Evolutionary conservation across 1,284 basidiomycete species (phyloP).

Genomic region (Wolfiporia cocos): DNA sequence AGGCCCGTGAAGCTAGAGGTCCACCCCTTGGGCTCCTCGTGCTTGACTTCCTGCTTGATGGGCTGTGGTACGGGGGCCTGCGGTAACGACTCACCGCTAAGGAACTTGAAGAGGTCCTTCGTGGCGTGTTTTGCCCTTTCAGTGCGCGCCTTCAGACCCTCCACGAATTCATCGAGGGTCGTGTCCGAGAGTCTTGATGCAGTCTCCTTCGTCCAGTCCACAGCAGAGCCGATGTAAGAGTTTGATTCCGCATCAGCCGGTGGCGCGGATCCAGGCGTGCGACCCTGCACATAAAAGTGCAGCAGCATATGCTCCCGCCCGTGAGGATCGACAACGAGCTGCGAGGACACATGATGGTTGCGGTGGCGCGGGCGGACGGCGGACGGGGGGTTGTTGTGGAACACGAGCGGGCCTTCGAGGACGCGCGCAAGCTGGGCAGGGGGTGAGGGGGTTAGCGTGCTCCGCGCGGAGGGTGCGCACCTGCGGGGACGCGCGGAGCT

Average conservation of each 20-base stretch:
- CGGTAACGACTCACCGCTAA: constrained; percentile 52
- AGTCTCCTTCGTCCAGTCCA: constrained; percentile 37
- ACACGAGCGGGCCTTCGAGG: constrained; percentile 57
- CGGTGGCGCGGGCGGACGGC: constrained; percentile 67
- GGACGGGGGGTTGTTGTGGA: constrained; percentile 76
- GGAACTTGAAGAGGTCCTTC: constrained; percentile 57
- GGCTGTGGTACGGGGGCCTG: constrained; percentile 27
- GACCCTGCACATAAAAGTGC: constrained; percentile 69
- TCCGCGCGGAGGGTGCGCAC: constrained; percentile 33
- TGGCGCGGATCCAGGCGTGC: constrained; percentile 30
- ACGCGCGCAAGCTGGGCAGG: constrained; percentile 52
- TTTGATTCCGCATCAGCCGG: constrained; percentile 25
- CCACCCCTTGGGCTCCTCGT: constrained; percentile 32
- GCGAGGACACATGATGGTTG: constrained; percentile 71
- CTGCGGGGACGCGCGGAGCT: constrained; percentile 68
- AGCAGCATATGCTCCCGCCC: constrained; percentile 78
- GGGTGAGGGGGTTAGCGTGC: not conserved
- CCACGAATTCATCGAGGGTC: constrained; percentile 46
- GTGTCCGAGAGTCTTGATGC: constrained; percentile 38
- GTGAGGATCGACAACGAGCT: constrained; percentile 59
- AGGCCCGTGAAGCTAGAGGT: constrained; percentile 57
- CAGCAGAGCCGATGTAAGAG: constrained; percentile 36
- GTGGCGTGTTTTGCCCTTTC: constrained; percentile 37
- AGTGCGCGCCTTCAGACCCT: constrained; percentile 38
- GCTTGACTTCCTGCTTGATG: constrained; percentile 15